phyloP scores from a whole-genome alignment of 805 yeast genomes.

The Dipodascus albidus region DNA sequence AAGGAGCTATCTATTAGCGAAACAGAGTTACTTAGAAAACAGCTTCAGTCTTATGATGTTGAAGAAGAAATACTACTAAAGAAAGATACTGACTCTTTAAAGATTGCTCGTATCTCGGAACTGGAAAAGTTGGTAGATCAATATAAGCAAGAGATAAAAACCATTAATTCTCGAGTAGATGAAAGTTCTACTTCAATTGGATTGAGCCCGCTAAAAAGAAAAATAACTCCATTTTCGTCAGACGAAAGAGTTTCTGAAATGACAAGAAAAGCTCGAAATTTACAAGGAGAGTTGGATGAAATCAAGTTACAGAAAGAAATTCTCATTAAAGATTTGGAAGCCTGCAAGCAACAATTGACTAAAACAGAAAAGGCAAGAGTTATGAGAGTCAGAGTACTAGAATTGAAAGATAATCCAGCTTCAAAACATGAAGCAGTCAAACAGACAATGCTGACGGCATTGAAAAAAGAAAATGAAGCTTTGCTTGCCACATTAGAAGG shows the following conservation, averaged over 20 bases:
- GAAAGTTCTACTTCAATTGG: constrained; percentile 12
- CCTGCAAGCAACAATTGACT: constrained; percentile 8
- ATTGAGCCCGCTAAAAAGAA: constrained; percentile 10
- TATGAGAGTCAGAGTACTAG: constrained; percentile 35
- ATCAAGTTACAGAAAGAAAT: constrained; percentile 6
- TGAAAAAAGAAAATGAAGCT: constrained; percentile 49
- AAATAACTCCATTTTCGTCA: constrained; percentile 4
- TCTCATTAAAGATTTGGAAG: constrained; percentile 18
- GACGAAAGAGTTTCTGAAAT: constrained; percentile 10
- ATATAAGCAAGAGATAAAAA: constrained; percentile 41
- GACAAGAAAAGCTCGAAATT: constrained; percentile 7
- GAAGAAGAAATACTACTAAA: constrained; percentile 16
- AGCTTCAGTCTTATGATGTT: constrained; percentile 39
- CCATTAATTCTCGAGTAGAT: constrained; percentile 27
- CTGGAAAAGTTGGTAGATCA: constrained; percentile 42
- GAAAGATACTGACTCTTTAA: constrained; percentile 12
- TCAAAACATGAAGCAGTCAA: constrained; percentile 50
- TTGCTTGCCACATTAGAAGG: constrained; percentile 27
- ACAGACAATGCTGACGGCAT: constrained; percentile 35
- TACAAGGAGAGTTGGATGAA: constrained; percentile 14
- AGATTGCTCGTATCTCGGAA: constrained; percentile 20
- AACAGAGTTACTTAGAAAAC: constrained; percentile 43
- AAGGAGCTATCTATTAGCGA: constrained; percentile 44
- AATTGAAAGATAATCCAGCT: constrained; percentile 57
- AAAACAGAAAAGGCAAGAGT: constrained; percentile 10